Evolutionary conservation across 768 basidiomycete genomes (phyloP), one percentile per base, ranked within the genome.

Genomic region (Chalciporus piperatus): DNA sequence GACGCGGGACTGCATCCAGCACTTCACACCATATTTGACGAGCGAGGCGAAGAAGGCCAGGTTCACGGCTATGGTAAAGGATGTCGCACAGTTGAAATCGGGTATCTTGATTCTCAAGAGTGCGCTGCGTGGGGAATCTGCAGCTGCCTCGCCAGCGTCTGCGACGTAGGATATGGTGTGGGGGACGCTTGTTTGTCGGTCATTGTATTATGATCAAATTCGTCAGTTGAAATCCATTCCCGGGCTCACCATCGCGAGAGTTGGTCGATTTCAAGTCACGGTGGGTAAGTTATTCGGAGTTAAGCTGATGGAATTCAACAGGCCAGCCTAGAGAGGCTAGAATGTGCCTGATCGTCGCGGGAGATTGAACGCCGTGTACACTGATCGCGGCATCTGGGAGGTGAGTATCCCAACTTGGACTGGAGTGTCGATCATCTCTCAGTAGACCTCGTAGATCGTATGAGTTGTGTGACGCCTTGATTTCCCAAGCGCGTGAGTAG

Each of bases 61-160:
- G 67, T 90, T 92, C 63, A 87, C 89, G n/a, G 78, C 75, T 10
- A 76, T 92, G 68, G 85, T 92, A 41, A 85, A 87, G 72, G 83
- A 90, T 68, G 83, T 90, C 41, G 90, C 89, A 17, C 75, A 80
- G 65, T 65, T 91, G 68, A 86, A 82, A 72, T 77, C 77, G 40
- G 85, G 85, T 35, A 73, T 82, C 25, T 70, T 92, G 45, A 74
- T 82, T 16, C 68, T 89, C 63, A 74, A 81, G 58, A 74, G 70
- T 57, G 71, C 69, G 25, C 74, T 63, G 47, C 68, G 67, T 12
- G 69, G 65, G 40, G 69, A 60, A 22, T 61, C 68, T 50, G 57
- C 57, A 32, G 52, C 54, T 50, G 54, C 57, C 41, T 63, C 63
- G 13, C 61, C 65, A 6, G 51, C 41, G 25, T 52, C 65, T 43